Evolutionary conservation across 257 asterid genomes (phyloP).

Genomic region (Verbena officinalis): DNA sequence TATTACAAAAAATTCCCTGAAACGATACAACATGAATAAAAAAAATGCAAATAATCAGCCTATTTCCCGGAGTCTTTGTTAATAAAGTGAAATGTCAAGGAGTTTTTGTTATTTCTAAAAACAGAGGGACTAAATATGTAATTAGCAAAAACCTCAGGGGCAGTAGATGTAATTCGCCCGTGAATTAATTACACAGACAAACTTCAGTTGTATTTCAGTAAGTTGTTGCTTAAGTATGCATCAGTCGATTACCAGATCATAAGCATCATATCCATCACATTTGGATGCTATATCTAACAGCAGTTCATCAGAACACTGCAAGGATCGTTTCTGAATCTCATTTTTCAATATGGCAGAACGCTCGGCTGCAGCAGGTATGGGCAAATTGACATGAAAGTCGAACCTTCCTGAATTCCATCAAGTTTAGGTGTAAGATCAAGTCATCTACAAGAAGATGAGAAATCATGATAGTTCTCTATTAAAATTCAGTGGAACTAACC

Average conservation of each 20-base stretch:
- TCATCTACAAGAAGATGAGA: conserved; percentile 4
- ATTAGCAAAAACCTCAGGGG: no score
- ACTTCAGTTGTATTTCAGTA: conserved; percentile 23
- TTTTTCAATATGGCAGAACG: conserved; percentile 80
- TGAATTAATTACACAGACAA: no score
- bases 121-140: no score
- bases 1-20: no score
- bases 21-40: no score
- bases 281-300: conserved; percentile 76
- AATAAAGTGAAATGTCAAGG: no score
- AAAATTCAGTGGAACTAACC: conserved; percentile 50
- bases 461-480: not conserved
- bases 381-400: conserved; percentile 90
- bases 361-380: conserved; percentile 88
- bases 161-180: no score
- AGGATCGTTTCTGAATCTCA: conserved; percentile 79
- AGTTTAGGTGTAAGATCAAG: conserved; percentile 31
- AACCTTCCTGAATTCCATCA: conserved; percentile 68
- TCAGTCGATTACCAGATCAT: conserved; percentile 71
- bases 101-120: no score
- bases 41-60: no score
- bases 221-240: conserved; percentile 19
- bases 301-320: conserved; percentile 76
- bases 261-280: conserved; percentile 99
- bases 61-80: no score